Conservation (phyloP, 169 alveolate genomes). For the Cryptosporidium baileyi region DNA sequence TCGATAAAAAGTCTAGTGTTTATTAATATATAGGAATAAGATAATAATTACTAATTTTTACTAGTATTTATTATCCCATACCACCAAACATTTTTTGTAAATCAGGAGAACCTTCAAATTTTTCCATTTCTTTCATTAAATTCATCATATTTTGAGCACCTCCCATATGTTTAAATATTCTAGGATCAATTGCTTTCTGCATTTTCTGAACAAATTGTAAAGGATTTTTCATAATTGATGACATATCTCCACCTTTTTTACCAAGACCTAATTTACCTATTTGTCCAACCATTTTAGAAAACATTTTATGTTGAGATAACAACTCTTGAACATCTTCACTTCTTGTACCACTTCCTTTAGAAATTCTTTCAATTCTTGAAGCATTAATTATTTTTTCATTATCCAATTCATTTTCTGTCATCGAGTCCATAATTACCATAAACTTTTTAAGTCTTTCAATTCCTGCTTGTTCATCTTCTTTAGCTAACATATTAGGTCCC, state of each 20-base stretch:
- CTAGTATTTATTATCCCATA: neutral
- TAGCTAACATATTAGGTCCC: conserved; percentile 87
- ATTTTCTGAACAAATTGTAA: conserved; percentile 91
- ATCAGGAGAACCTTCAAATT: conserved; percentile 55
- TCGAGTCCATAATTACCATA: conserved; percentile 95
- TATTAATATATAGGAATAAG: neutral
- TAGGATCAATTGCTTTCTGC: conserved; percentile 94
- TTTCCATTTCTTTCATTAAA: conserved; percentile 90
- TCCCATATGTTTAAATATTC: conserved; percentile 94
- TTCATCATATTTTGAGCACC: conserved; percentile 93
- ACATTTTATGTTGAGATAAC: conserved; percentile 93
- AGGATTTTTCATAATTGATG: conserved; percentile 92
- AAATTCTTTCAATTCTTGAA: conserved; percentile 90
- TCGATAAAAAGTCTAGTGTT: conserved; percentile 18
- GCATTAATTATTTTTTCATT: conserved; percentile 88
- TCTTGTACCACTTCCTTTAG: conserved; percentile 94
- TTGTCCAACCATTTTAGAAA: conserved; percentile 94
- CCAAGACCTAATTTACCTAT: conserved; percentile 95
- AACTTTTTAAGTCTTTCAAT: conserved; percentile 92
- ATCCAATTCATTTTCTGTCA: conserved; percentile 95
- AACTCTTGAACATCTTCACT: conserved; percentile 89
- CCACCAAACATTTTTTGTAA: conserved; percentile 65
- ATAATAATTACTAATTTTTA: neutral
- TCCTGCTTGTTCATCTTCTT: conserved; percentile 96
- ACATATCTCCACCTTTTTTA: conserved; percentile 87